A percentile compares a stretch with the other conserved stretches of the same genome.
Evolutionary conservation across 257 asterid genomes (phyloP).

Genomic region (Handroanthus guayacan): DNA sequence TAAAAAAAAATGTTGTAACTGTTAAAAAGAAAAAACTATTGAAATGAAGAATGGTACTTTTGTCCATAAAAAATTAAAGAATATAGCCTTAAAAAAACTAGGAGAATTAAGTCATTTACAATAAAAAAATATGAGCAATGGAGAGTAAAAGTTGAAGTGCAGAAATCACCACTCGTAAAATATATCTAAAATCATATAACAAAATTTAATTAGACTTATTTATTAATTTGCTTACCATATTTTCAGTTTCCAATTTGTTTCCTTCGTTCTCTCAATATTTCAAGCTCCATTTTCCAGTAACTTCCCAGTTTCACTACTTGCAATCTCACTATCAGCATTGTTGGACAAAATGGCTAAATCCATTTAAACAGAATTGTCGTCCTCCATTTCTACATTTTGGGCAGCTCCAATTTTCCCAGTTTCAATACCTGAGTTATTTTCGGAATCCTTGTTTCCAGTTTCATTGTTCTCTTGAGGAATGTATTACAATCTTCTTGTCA

Average conservation of each 20-base stretch:
- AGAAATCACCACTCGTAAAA: too few relatives aligned
- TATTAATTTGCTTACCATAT: not conserved
- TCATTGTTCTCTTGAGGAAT: constrained; percentile 29
- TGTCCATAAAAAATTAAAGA: too few relatives aligned
- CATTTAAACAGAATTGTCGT: constrained; percentile 28
- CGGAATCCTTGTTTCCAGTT: constrained; percentile 1
- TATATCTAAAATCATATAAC: too few relatives aligned
- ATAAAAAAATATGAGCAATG: too few relatives aligned
- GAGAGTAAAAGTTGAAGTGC: too few relatives aligned
- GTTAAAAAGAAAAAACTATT: too few relatives aligned
- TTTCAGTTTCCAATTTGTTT: constrained; percentile 33
- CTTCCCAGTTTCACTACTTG: constrained; percentile 31
- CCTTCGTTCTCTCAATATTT: constrained; percentile 38
- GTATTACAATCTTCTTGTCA: constrained; percentile 20
- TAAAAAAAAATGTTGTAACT: too few relatives aligned
- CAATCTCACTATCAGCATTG: constrained; percentile 20
- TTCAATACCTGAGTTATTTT: constrained; percentile 5
- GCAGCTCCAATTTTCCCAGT: constrained; percentile 23
- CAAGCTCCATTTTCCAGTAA: constrained; percentile 37
- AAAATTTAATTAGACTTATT: too few relatives aligned
- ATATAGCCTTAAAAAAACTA: too few relatives aligned
- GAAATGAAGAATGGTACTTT: too few relatives aligned
- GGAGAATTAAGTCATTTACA: too few relatives aligned
- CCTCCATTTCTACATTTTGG: constrained; percentile 37
- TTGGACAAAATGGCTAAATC: constrained; percentile 43